Evolutionary conservation across 768 basidiomycete species (phyloP), one percentile per base, ranked within the genome.

Genomic region (Termitomyces sp.): DNA sequence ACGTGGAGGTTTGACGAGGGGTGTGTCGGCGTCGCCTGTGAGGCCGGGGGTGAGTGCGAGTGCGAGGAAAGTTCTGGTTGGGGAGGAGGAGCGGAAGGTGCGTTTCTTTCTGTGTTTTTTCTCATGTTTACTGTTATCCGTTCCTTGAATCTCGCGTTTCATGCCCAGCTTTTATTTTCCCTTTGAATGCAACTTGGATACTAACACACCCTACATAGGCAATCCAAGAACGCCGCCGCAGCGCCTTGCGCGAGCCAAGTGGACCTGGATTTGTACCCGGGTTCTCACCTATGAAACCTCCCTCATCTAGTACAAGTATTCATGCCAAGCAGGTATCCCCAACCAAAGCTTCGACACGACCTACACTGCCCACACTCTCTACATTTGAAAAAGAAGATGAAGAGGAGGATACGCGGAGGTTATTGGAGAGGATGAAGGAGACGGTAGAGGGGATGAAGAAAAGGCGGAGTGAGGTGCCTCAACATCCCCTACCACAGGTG

Each of bases 151-250:
- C 5, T 15, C 15, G 40, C 40, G 15, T 17, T 14, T 42, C 15
- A 5, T 42, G 40, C 17, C 40, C 15, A 17, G 40, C 14, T 42
- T 42, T 9, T 10, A 25, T 25, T 32, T 20, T 32, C 8, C 9
- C 11, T 12, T 20, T 36, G 34, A 34, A 17, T 34, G 32, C 8
- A 50, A 2, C 5, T 0, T 11, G 7, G 37, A 37, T 3, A 9
- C 25, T 40, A 9, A 51, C 64, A 60, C 4, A 49, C 49, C 6
- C 48, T 43, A n/a, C 43, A 34, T 59, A 83, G 79, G 86, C 85
- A 0, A 88, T 89, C 46, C 80, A 82, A 64, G 86, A 87, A 57
- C 80, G 88, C 9, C 73, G 87, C 31, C 77, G 81, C 10, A 87
- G 86, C 57, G 87, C 87, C 0, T 68, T 87, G 43, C 75, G 72